Conservation (phyloP, 805 yeast species). For the Cyberlindnera maclurae region DNA sequence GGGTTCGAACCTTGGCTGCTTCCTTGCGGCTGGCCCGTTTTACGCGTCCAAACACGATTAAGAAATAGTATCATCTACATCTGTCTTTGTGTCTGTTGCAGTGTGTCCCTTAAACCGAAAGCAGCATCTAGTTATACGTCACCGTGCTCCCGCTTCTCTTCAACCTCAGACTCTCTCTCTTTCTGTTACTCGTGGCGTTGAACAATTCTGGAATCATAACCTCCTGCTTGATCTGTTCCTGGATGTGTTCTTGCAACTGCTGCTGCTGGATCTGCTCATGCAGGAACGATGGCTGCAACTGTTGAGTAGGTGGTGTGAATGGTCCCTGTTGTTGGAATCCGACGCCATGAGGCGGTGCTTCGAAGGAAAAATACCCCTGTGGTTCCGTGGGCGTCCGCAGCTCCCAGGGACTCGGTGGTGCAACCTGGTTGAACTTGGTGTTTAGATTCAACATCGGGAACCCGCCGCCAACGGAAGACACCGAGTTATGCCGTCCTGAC, state of each 20-base stretch:
- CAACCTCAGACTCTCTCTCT: slow-evolving; percentile 44
- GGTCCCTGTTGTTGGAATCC: slow-evolving; percentile 10
- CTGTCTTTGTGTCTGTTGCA: too few relatives aligned
- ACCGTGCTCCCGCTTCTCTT: slow-evolving; percentile 32
- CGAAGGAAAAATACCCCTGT: slow-evolving; percentile 20
- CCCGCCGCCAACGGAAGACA: slow-evolving; percentile 10
- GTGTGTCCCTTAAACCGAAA: too few relatives aligned
- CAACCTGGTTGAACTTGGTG: slow-evolving; percentile 13
- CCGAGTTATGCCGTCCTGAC: slow-evolving; percentile 15
- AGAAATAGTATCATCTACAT: too few relatives aligned
- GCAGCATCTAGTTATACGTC: slow-evolving; percentile 11
- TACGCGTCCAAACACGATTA: too few relatives aligned
- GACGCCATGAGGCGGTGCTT: slow-evolving; percentile 5
- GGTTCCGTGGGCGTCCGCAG: slow-evolving; percentile 18
- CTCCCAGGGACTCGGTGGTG: slow-evolving; percentile 7
- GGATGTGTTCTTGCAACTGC: slow-evolving; percentile 7
- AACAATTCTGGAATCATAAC: slow-evolving; percentile 21
- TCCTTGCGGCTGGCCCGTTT: too few relatives aligned
- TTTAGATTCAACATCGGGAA: slow-evolving; percentile 19
- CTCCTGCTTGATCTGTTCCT: slow-evolving; percentile 11
- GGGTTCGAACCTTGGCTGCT: too few relatives aligned
- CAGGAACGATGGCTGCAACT: slow-evolving; percentile 11
- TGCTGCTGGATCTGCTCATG: slow-evolving; percentile 14
- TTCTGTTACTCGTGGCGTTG: slow-evolving; percentile 43
- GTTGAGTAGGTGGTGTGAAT: slow-evolving; percentile 3